Evolutionary conservation across 1,139 yeast genomes (phyloP), one percentile per base, ranked within the genome.

Genomic region (Magnusiomyces sp.): DNA sequence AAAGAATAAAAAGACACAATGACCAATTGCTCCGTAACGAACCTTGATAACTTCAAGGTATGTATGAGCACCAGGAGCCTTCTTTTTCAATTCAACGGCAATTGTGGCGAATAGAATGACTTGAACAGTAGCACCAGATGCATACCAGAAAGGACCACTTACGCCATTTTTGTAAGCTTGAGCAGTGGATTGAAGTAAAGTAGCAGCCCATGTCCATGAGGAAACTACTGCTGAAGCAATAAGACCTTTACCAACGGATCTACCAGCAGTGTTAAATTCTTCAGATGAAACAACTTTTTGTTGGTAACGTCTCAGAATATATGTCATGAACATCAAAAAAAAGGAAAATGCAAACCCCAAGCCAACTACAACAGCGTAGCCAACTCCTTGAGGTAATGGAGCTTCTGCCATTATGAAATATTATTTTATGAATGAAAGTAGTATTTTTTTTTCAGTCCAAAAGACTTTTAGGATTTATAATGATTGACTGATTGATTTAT

Each of bases 121-220:
- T 60, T 84, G 94, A 48, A 81, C 77, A n/a, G 77, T 70, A 4
- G 89, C 92, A 59, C 92, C 94, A 2, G 84, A 74, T 5, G 88
- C 92, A 61, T 85, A 85, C 67, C 79, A 80, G 60, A 75, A 79
- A 1, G 87, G 82, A 38, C 92, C 94, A 34, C 82, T 74, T 43
- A 88, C 76, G 59, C 95, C 95, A 58, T 84, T 80, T 52, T 75
- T 74, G 66, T 83, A 85, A 19, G 85, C 86, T 64, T 83, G 87
- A n/a, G 90, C 70, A 1, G 90, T 79, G 1, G 89, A 81, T 34
- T 85, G 83, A 34, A 86, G 73, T 45, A 87, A 69, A 1, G 95
- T 86, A 1, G 95, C 92, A 43, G 92, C 89, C 95, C 95, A 88
- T 4, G 95, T 88, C 96, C 96, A 89, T 10, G 92, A 81, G 20